Conservation (phyloP, 2,329 filamentous ascomycete genomes). For the Thelonectria rubi region DNA sequence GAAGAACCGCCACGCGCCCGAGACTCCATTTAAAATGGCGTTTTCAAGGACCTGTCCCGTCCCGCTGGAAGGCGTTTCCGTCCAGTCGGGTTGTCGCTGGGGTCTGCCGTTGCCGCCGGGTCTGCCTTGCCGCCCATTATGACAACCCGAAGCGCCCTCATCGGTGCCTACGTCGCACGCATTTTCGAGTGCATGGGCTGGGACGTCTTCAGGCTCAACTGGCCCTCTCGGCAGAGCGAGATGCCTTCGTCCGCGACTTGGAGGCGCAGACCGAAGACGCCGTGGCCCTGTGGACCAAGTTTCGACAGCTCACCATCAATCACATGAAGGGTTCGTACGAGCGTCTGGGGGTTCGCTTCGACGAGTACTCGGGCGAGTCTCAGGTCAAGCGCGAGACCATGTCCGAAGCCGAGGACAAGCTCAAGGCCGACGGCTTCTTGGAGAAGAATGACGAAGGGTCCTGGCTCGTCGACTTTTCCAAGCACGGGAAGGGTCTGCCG, state of each 20-base stretch:
- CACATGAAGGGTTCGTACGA: slow-evolving; percentile 62
- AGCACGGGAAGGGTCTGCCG: slow-evolving; percentile 68
- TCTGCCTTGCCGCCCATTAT: too few relatives aligned
- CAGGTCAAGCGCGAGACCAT: slow-evolving; percentile 62
- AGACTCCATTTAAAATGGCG: too few relatives aligned
- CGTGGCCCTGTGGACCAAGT: slow-evolving; percentile 60
- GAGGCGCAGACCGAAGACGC: slow-evolving; percentile 63
- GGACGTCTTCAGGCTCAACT: slow-evolving; percentile 74
- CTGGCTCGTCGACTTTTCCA: slow-evolving; percentile 73
- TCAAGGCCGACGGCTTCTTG: slow-evolving; percentile 67
- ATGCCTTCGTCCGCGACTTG: slow-evolving; percentile 66
- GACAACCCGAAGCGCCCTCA: slow-evolving; percentile 79
- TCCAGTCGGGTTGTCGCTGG: too few relatives aligned
- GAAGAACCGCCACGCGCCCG: too few relatives aligned
- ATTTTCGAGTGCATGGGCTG: slow-evolving; percentile 71
- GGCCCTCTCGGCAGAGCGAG: slow-evolving; percentile 59
- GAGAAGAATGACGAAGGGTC: slow-evolving; percentile 73
- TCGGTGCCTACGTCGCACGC: slow-evolving; percentile 74
- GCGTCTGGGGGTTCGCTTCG: slow-evolving; percentile 63
- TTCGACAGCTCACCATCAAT: slow-evolving; percentile 62
- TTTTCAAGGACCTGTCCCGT: too few relatives aligned
- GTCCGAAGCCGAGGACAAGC: slow-evolving; percentile 63
- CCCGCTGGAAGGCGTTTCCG: too few relatives aligned
- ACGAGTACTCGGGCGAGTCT: slow-evolving; percentile 72
- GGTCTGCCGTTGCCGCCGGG: too few relatives aligned